Conservation (phyloP, 148 eudicot species). For the Chenopodium formosanum region DNA sequence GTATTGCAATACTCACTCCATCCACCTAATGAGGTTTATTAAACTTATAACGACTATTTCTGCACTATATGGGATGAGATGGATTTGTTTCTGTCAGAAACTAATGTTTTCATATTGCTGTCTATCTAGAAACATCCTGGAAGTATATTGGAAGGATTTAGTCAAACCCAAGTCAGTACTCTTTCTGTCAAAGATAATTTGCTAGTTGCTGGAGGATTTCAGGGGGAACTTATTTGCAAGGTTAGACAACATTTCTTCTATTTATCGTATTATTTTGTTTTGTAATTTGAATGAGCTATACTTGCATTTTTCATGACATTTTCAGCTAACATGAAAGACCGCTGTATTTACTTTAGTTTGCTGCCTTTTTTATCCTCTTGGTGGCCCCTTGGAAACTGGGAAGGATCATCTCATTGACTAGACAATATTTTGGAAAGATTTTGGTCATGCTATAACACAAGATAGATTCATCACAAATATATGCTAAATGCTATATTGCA, state of each 20-base stretch:
- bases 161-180: conserved; percentile 87
- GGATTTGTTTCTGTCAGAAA: too few relatives aligned
- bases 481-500: not conserved
- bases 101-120: conserved; percentile 5
- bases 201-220: conserved; percentile 91
- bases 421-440: not conserved
- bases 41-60: not conserved
- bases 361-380: not conserved
- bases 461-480: not conserved
- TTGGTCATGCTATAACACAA: not conserved
- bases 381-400: not conserved
- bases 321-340: not conserved
- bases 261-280: not conserved
- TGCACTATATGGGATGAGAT: not conserved
- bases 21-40: not conserved
- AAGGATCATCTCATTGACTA: not conserved
- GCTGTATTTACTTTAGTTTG: not conserved
- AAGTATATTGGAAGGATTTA: conserved; percentile 80
- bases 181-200: conserved; percentile 76
- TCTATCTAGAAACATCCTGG: conserved; percentile 77
- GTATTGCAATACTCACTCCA: not conserved
- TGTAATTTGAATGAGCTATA: not conserved
- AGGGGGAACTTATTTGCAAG: conserved; percentile 93
- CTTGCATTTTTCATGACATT: not conserved
- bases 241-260: conserved; percentile 24